These are phyloP conservation scores for Helicocarpus griseus DNA, from an alignment of 2,329 filamentous ascomycete genomes.

Conservation along the genomic window DNA sequence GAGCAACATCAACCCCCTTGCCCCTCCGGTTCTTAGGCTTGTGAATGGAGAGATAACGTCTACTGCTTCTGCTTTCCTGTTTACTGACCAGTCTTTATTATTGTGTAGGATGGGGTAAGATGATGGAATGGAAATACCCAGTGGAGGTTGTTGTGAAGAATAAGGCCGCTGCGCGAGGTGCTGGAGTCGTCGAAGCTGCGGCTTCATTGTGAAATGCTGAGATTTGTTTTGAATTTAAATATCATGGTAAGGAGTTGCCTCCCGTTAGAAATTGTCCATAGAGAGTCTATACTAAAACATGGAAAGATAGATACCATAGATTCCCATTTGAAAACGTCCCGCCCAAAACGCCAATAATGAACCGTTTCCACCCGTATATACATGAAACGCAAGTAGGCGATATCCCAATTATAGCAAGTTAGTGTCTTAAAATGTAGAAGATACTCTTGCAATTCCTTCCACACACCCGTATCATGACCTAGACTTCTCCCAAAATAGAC, in stretches of 20 bases:
- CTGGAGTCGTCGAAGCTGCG: constrained; percentile 51
- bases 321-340: background rate
- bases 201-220: constrained; percentile 25
- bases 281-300: background rate
- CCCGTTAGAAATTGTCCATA: too few relatives aligned
- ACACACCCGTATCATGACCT: too few relatives aligned
- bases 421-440: too few relatives aligned
- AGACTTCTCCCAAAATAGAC: too few relatives aligned
- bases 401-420: too few relatives aligned
- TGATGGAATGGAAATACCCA: constrained; percentile 89
- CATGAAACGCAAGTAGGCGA: background rate
- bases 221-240: background rate
- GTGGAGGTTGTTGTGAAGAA: constrained; percentile 59
- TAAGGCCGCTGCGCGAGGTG: constrained; percentile 53
- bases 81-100: constrained; percentile 8
- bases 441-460: too few relatives aligned
- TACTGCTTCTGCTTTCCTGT: background rate
- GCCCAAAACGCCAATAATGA: background rate
- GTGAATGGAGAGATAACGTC: constrained; percentile 13
- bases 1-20: too few relatives aligned
- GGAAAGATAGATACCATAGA: background rate
- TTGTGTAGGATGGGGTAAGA: constrained; percentile 69
- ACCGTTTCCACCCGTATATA: background rate
- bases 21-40: background rate
- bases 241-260: background rate